Percentiles rank a stretch among this genome's conserved stretches.
Conservation (phyloP, 306 rosid species). For the Adenanthera pavonina region DNA sequence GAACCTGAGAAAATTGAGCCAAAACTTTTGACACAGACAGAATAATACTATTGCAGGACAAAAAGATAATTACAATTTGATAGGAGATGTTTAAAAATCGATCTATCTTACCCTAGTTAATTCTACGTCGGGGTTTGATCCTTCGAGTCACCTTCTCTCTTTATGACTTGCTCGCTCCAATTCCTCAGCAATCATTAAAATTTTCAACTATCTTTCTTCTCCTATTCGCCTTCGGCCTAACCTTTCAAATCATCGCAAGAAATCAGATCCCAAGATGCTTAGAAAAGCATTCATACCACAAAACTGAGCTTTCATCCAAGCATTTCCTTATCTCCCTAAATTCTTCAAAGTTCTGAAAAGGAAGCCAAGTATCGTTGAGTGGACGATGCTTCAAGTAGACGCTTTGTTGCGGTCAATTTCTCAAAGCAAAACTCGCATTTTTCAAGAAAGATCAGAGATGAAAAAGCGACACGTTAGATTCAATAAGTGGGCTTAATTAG, state of each 20-base stretch:
- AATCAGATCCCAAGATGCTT: conserved; percentile 38
- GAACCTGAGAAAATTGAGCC: conserved; percentile 23
- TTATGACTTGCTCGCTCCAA: conserved; percentile 37
- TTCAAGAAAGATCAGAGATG: neutral
- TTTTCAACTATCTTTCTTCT: conserved; percentile 35
- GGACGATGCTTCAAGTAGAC: conserved; percentile 10
- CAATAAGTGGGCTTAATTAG: neutral
- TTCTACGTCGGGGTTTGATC: conserved; percentile 56
- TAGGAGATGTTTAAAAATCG: conserved; percentile 50
- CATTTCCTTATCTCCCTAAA: conserved; percentile 16
- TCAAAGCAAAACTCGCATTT: neutral
- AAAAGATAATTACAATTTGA: conserved; percentile 1
- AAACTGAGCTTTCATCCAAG: conserved; percentile 46
- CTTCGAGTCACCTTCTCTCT: conserved; percentile 44
- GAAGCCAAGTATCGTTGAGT: conserved; percentile 1
- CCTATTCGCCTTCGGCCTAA: conserved; percentile 5
- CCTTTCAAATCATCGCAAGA: conserved; percentile 23
- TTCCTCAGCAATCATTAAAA: conserved; percentile 3
- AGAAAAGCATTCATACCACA: conserved; percentile 48
- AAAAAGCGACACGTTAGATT: neutral
- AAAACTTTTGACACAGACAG: conserved; percentile 4
- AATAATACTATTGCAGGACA: conserved; percentile 22
- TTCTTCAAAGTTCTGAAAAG: neutral
- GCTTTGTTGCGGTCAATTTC: neutral
- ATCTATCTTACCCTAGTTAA: conserved; percentile 60